phyloP scores from a whole-genome alignment of 441 rosid genomes.

The Gossypium schwendimanii region DNA sequence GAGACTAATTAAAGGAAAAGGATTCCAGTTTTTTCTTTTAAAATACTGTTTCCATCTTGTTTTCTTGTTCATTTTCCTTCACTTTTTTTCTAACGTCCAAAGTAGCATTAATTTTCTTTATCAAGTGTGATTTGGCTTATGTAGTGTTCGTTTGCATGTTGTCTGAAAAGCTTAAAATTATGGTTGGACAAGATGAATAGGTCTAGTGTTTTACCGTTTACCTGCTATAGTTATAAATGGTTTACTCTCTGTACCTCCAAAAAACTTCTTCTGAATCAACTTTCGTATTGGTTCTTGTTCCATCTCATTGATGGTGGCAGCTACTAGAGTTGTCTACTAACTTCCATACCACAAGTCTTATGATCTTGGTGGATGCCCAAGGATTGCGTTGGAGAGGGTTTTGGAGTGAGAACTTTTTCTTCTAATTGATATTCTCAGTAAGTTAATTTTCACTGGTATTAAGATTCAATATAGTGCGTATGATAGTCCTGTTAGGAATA shows the following conservation, averaged over 20 bases:
- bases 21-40: neutral
- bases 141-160: neutral
- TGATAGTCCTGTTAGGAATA: neutral
- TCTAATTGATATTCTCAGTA: neutral
- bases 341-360: neutral
- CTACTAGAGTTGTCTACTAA: neutral
- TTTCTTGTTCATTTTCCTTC: slow-evolving; percentile 2
- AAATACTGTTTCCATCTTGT: neutral
- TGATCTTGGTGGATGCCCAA: neutral
- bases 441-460: neutral
- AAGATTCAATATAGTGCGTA: neutral
- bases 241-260: neutral
- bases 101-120: neutral
- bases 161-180: neutral
- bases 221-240: neutral
- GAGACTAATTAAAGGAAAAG: neutral
- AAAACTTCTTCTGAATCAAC: neutral
- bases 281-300: neutral
- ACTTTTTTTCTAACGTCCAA: neutral
- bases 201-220: neutral
- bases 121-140: neutral
- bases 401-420: neutral
- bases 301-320: neutral
- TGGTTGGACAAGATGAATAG: neutral
- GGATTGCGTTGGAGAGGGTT: neutral